Evolutionary conservation across 2,329 filamentous ascomycete species (phyloP), one percentile per base, ranked within the genome.

Genomic region (Fusarium beomiforme): DNA sequence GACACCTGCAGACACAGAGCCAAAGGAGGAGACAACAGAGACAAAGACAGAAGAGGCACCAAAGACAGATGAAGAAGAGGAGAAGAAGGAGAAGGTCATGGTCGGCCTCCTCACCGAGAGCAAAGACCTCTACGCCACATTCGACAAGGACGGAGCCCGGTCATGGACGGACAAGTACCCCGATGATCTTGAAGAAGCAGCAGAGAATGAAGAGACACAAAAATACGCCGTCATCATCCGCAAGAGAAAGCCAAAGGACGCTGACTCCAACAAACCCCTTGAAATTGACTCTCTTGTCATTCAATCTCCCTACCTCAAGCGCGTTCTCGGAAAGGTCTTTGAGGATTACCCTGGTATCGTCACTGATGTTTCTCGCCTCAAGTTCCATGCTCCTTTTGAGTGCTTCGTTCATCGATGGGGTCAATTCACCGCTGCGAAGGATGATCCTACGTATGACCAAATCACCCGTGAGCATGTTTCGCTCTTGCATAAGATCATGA

Each of bases 371-470:
- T 84, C 88, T n/a, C 84, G 88, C 3, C 81, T 92, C 3, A 87
- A 88, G 59, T 91, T 93, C 66, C 77, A 80, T 11, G 86, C 85
- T 0, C 89, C 88, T 0, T 92, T 92, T 67, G 81, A 87, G 70
- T 87, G 88, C 0, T 88, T 93, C 51, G 87, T 92, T 42, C 90
- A 93, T 78, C 85, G 90, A 34, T 93, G 90, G 89, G 80, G 83
- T 3, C 74, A 81, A 10, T 83, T 90, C 39, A 71, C 77, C 13
- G 76, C 80, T 7, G 82, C 83, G 26, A 79, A 83, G 44, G 75
- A 84, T 13, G 81, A 83, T 34, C 72, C 82, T 11, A 75, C 80
- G 3, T 78, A 82, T 36, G 85, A 89, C 19, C 72, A 71, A 1
- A 34, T 62, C 21, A 85, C 84, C 4, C 84, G 81, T 47, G 78